phyloP scores from a whole-genome alignment of 306 rosid genomes.

The Begonia loranthoides region DNA sequence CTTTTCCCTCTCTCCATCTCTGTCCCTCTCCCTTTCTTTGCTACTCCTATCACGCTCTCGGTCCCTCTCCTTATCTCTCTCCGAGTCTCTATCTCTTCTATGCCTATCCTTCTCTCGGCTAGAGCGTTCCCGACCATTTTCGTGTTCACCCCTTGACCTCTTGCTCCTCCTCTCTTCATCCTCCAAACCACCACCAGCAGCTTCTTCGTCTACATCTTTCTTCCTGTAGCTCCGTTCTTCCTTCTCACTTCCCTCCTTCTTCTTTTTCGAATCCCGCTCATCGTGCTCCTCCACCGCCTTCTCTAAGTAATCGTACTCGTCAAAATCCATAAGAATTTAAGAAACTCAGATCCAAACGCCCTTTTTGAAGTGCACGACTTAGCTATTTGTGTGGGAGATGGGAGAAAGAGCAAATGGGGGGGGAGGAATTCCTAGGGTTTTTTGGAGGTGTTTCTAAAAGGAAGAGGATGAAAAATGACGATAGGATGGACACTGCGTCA shows the following conservation, averaged over 20 bases:
- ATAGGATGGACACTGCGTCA: too few relatives aligned
- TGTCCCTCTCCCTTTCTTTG: constrained; percentile 17
- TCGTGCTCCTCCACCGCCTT: constrained; percentile 78
- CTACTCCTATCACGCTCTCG: constrained; percentile 21
- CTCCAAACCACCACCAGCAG: constrained; percentile 13
- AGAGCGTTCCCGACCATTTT: constrained; percentile 39
- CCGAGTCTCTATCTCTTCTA: constrained; percentile 33
- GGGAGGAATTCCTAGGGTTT: too few relatives aligned
- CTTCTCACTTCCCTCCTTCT: constrained; percentile 36
- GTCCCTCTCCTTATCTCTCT: constrained; percentile 40
- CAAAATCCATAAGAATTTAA: constrained; percentile 55
- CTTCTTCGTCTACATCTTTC: constrained; percentile 51
- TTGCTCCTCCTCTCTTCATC: constrained; percentile 44
- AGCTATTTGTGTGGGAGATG: too few relatives aligned
- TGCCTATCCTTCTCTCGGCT: constrained; percentile 24
- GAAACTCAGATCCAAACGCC: constrained; percentile 10
- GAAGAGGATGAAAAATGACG: too few relatives aligned
- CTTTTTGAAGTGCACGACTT: too few relatives aligned
- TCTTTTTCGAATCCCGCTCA: constrained; percentile 41
- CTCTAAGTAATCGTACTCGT: constrained; percentile 96
- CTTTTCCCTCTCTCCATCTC: constrained; percentile 12
- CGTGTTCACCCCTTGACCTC: constrained; percentile 47
- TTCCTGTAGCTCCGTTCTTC: constrained; percentile 51
- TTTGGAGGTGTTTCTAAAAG: too few relatives aligned
- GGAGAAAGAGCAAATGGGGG: too few relatives aligned